Evolutionary conservation across 2,329 filamentous ascomycete genomes (phyloP).

Genomic region (Domatiomyces catenatus): DNA sequence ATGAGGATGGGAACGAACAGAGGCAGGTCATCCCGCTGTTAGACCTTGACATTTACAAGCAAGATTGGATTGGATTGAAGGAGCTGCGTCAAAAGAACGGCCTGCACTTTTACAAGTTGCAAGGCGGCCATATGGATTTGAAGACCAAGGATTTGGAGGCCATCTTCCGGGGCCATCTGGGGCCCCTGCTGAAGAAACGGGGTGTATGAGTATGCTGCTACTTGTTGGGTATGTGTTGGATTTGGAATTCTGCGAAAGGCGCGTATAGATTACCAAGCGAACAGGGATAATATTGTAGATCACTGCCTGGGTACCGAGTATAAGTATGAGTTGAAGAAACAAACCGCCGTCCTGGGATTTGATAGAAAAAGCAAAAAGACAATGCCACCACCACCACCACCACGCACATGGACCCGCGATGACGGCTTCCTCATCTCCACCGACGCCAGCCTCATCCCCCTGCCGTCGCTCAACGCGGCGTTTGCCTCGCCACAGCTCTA

Average conservation of each 20-base stretch:
- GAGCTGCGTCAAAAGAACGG: constrained; percentile 63
- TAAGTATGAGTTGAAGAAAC: background rate
- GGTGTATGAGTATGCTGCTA: background rate
- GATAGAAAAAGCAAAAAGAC: background rate
- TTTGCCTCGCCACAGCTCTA: constrained; percentile 44
- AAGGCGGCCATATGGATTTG: constrained; percentile 74
- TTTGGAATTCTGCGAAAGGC: too few species aligned
- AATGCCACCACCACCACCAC: background rate
- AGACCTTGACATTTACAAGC: constrained; percentile 58
- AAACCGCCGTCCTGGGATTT: background rate
- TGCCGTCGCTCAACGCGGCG: constrained; percentile 39
- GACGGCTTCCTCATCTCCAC: constrained; percentile 45
- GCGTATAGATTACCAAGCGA: too few species aligned
- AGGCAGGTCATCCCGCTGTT: constrained; percentile 46
- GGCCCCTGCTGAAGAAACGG: constrained; percentile 8
- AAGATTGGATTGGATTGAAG: constrained; percentile 87
- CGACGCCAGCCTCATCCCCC: constrained; percentile 40
- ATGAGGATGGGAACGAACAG: constrained; percentile 22
- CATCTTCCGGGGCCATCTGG: constrained; percentile 43
- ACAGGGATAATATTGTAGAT: too few species aligned
- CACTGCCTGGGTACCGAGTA: too few species aligned
- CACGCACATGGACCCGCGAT: constrained; percentile 18
- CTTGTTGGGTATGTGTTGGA: background rate
- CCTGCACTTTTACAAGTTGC: constrained; percentile 56
- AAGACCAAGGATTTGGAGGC: constrained; percentile 48